A percentile compares a stretch with the other conserved stretches of the same genome.
Evolutionary conservation across 805 yeast species (phyloP).

Genomic region (Yarrowia osloensis): DNA sequence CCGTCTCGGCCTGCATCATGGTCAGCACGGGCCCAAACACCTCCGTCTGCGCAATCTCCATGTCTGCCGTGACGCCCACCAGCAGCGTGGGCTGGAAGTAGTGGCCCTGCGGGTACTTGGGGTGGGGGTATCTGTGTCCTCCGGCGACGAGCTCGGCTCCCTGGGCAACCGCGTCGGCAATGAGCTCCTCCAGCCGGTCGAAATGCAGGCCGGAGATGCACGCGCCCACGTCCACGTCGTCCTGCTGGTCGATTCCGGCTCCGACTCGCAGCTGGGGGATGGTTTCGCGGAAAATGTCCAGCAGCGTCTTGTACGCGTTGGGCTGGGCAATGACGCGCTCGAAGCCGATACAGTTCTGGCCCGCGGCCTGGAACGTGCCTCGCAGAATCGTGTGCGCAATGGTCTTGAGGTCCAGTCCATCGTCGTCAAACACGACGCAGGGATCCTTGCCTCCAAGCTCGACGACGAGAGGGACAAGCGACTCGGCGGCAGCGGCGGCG

Average conservation of each 20-base stretch:
- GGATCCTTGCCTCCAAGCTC: conserved; percentile 98
- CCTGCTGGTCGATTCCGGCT: conserved; percentile 86
- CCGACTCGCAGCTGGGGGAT: conserved; percentile 72
- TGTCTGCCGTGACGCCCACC: conserved; percentile 72
- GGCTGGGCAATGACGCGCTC: conserved; percentile 88
- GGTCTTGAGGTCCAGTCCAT: conserved; percentile 35
- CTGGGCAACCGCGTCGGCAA: conserved; percentile 68
- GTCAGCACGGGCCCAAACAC: conserved; percentile 92
- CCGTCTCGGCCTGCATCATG: conserved; percentile 67
- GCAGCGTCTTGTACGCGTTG: conserved; percentile 63
- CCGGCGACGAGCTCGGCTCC: conserved; percentile 86
- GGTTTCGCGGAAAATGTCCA: conserved; percentile 56
- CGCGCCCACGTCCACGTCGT: conserved; percentile 95
- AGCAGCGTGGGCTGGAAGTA: conserved; percentile 89
- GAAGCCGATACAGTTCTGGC: conserved; percentile 97
- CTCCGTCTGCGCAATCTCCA: conserved; percentile 84
- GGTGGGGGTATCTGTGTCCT: conserved; percentile 79
- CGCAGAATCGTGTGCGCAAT: conserved; percentile 83
- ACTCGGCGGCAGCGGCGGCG: conserved; percentile 74
- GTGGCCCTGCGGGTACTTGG: conserved; percentile 93
- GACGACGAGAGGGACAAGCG: conserved; percentile 92
- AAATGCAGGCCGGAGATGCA: conserved; percentile 81
- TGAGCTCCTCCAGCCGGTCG: conserved; percentile 61
- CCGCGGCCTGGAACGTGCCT: conserved; percentile 96
- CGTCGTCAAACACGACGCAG: conserved; percentile 78